Conservation (phyloP, 75 land plant species). For the Cryptomeria japonica region DNA sequence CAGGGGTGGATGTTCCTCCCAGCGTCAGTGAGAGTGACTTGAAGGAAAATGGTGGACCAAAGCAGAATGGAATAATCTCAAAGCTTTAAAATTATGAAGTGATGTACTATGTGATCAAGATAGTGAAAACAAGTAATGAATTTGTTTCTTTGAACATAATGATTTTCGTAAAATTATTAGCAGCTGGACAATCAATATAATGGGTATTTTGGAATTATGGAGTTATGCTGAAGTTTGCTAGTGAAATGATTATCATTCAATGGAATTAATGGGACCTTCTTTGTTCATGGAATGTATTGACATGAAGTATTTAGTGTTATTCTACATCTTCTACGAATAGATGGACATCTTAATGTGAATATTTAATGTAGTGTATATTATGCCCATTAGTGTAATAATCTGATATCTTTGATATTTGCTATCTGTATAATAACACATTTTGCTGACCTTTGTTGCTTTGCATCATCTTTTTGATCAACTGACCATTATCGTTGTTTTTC, state of each 20-base stretch:
- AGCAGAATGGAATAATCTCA: slow-evolving; percentile 36
- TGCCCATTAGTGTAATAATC: no score
- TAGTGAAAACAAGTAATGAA: not conserved
- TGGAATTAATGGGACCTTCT: not conserved
- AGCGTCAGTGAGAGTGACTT: slow-evolving; percentile 37
- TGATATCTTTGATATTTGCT: not conserved
- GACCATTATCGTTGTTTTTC: not conserved
- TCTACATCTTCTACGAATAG: not conserved
- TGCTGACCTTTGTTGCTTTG: not conserved
- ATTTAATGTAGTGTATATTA: not conserved
- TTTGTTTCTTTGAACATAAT: not conserved
- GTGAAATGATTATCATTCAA: not conserved
- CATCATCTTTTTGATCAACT: no score
- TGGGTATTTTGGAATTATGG: not conserved
- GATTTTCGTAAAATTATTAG: not conserved
- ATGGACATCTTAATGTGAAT: not conserved
- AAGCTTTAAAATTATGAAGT: slow-evolving; percentile 39
- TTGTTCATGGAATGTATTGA: not conserved
- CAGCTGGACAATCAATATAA: not conserved
- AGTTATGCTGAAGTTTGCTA: not conserved
- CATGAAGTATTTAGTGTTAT: not conserved
- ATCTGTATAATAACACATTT: not conserved
- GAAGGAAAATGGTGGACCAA: slow-evolving; percentile 45
- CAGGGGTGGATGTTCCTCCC: slow-evolving; percentile 95
- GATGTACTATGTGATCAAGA: not conserved